These are phyloP conservation scores for Spathaspora sp. DNA, from an alignment of 1,139 yeast genomes.

Conservation along the genomic window DNA sequence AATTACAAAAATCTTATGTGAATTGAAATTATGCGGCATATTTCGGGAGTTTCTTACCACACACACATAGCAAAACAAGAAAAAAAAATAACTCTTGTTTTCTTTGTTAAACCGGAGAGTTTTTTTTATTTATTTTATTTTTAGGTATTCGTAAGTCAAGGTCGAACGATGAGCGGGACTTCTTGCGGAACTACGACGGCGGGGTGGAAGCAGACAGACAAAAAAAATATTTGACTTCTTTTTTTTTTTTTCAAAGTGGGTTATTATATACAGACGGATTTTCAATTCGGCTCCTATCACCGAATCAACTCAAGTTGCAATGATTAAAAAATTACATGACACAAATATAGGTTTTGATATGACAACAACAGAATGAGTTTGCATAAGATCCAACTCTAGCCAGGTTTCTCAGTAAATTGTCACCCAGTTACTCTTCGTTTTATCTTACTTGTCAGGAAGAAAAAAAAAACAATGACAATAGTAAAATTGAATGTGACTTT, in stretches of 20 bases:
- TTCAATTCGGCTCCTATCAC: neutral
- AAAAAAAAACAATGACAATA: neutral
- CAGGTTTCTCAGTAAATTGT: neutral
- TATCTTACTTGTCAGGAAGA: neutral
- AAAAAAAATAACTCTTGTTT: neutral
- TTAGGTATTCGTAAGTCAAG: neutral
- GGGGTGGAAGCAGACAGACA: neutral
- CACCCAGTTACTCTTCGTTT: neutral
- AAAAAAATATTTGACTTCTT: neutral
- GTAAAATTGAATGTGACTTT: neutral
- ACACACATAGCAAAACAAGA: neutral
- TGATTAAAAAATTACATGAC: too few species aligned
- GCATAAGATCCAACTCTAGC: too few species aligned
- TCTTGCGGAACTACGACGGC: neutral
- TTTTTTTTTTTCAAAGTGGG: neutral
- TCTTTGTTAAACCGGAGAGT: neutral
- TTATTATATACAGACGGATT: too few species aligned
- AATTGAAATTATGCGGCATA: neutral
- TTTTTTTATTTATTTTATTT: neutral
- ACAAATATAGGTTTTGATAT: too few species aligned
- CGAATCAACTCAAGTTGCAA: neutral
- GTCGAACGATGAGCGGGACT: neutral
- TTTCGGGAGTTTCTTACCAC: conserved; percentile 1
- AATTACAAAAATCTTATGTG: neutral
- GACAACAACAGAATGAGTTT: too few species aligned